Evolutionary conservation across 2,329 filamentous ascomycete species (phyloP).

Genomic region (Claviceps monticola): DNA sequence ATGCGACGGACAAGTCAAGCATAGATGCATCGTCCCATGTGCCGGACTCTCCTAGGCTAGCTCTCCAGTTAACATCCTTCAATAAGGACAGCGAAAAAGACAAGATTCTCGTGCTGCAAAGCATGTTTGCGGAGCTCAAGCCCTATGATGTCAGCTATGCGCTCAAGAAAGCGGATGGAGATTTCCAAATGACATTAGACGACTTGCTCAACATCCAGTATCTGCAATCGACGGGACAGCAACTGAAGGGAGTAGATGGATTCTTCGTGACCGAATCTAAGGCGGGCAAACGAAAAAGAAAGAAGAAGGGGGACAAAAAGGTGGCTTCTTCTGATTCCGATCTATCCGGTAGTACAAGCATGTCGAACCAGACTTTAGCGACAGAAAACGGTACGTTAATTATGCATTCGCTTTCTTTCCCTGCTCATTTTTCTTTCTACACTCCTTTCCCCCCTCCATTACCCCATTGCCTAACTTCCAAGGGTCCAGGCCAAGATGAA

Average conservation of each 20-base stretch:
- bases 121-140: conserved; percentile 60
- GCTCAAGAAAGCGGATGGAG: conserved; percentile 51
- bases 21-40: conserved; percentile 15
- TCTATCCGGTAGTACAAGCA: conserved; percentile 8
- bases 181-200: conserved; percentile 60
- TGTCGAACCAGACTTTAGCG: conserved; percentile 7
- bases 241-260: conserved; percentile 65
- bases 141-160: conserved; percentile 50
- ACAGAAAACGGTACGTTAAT: not conserved
- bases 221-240: conserved; percentile 52
- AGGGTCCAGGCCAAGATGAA: conserved; percentile 20
- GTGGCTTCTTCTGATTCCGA: conserved; percentile 6
- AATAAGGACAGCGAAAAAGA: conserved; percentile 36
- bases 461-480: not conserved
- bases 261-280: conserved; percentile 47
- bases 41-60: conserved; percentile 12
- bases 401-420: not conserved
- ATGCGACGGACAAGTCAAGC: conserved; percentile 13
- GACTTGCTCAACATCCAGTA: conserved; percentile 68
- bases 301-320: conserved; percentile 22
- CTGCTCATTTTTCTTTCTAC: not conserved
- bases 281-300: conserved; percentile 21
- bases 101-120: conserved; percentile 48
- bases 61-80: conserved; percentile 18
- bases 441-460: not conserved